Conservation (phyloP, 352 stramenopile species). For the Phytophthora sp. region DNA sequence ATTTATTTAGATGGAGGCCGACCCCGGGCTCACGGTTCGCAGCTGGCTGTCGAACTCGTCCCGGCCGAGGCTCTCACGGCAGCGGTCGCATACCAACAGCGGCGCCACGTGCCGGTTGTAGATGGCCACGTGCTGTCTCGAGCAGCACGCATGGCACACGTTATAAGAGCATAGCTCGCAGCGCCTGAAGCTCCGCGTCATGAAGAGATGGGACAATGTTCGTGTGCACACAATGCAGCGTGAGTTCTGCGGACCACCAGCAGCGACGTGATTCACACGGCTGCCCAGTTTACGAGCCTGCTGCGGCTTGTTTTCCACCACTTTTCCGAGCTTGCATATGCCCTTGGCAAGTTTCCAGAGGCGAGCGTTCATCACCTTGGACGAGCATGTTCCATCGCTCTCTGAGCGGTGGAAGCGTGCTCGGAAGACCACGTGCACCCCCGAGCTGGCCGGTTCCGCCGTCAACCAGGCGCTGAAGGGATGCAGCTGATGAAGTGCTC, state of each 20-base stretch:
- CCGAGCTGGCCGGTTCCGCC: constrained; percentile 28
- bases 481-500: constrained; percentile 33
- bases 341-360: constrained; percentile 37
- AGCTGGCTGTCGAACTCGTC: constrained; percentile 42
- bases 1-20: constrained; percentile 4
- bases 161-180: constrained; percentile 45
- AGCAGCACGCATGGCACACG: constrained; percentile 38
- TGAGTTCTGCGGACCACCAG: constrained; percentile 28
- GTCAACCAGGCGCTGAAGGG: constrained; percentile 32
- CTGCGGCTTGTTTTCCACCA: constrained; percentile 11
- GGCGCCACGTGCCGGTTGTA: constrained; percentile 40
- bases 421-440: constrained; percentile 36
- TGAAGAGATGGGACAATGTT: constrained; percentile 21
- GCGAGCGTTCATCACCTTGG: constrained; percentile 34
- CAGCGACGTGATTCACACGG: not conserved
- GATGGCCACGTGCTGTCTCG: constrained; percentile 37
- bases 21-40: constrained; percentile 16
- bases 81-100: constrained; percentile 35
- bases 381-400: constrained; percentile 25
- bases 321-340: constrained; percentile 33
- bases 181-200: constrained; percentile 24
- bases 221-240: constrained; percentile 45
- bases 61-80: constrained; percentile 36
- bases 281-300: constrained; percentile 3
- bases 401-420: constrained; percentile 28